These are phyloP conservation scores for Hippophae tibetana DNA, from an alignment of 306 rosid species.

Conservation along the genomic window DNA sequence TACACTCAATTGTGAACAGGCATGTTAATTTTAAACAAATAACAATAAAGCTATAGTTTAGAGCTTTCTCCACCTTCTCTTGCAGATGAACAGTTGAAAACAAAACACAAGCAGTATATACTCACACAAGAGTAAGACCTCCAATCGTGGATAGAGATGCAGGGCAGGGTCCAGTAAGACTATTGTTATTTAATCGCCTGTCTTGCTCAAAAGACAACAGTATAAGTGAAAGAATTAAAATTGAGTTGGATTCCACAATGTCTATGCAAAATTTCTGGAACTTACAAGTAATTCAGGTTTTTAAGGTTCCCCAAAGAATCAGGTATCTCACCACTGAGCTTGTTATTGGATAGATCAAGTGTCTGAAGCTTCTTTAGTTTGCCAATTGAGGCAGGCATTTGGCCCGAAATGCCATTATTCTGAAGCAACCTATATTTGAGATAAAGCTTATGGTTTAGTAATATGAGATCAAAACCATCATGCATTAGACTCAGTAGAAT, in stretches of 20 bases:
- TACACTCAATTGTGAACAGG: conserved; percentile 25
- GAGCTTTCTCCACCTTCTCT: background rate
- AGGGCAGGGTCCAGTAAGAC: conserved; percentile 82
- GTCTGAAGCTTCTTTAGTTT: conserved; percentile 76
- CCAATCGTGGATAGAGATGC: conserved; percentile 57
- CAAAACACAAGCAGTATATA: conserved; percentile 17
- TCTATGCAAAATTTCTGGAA: conserved; percentile 16
- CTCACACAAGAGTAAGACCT: conserved; percentile 91
- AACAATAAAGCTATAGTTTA: too few relatives aligned
- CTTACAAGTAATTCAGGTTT: conserved; percentile 89
- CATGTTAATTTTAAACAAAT: background rate
- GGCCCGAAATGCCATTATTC: conserved; percentile 81
- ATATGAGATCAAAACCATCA: conserved; percentile 5
- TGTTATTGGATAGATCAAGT: conserved; percentile 86
- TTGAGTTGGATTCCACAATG: conserved; percentile 12
- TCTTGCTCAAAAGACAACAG: conserved; percentile 25
- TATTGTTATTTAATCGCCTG: conserved; percentile 94
- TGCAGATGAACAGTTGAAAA: background rate
- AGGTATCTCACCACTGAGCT: conserved; percentile 63
- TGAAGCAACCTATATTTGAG: conserved; percentile 64
- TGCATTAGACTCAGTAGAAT: background rate
- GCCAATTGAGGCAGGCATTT: conserved; percentile 68
- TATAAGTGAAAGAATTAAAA: conserved; percentile 16
- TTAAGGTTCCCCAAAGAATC: conserved; percentile 72
- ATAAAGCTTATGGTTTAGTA: background rate